Evolutionary conservation across 805 yeast genomes (phyloP).

Genomic region (Huiozyma sinensis): DNA sequence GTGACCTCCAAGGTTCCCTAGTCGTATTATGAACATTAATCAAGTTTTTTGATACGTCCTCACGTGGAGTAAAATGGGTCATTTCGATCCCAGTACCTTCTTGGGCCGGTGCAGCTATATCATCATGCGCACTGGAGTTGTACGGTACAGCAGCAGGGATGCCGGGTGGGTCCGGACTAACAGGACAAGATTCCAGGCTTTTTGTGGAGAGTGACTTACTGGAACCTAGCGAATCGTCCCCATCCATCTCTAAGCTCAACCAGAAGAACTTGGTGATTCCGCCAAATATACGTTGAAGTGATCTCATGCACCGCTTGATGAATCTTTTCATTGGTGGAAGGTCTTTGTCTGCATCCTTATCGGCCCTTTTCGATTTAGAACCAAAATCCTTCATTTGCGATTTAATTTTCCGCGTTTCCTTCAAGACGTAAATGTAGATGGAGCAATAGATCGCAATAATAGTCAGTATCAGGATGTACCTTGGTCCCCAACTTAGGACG

Average conservation of each 20-base stretch:
- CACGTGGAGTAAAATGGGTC: too few species aligned
- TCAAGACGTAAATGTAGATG: constrained; percentile 61
- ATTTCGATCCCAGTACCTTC: too few species aligned
- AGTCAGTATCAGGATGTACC: constrained; percentile 53
- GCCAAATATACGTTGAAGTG: not conserved
- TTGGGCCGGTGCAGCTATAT: too few species aligned
- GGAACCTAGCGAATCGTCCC: constrained; percentile 6
- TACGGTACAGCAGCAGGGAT: too few species aligned
- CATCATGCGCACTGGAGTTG: too few species aligned
- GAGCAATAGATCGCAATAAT: constrained; percentile 57
- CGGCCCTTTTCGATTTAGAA: not conserved
- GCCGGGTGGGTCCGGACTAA: too few species aligned
- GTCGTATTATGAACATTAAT: too few species aligned
- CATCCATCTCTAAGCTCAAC: constrained; percentile 14
- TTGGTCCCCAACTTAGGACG: constrained; percentile 71
- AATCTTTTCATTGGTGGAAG: not conserved
- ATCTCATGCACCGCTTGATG: constrained; percentile 2
- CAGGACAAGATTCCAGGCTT: not conserved
- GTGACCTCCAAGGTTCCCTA: too few species aligned
- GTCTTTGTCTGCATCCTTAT: not conserved
- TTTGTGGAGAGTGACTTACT: constrained; percentile 1
- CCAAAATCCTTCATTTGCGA: constrained; percentile 11
- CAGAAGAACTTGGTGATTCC: constrained; percentile 10
- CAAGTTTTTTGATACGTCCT: too few species aligned
- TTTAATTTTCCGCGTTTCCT: constrained; percentile 47